These are phyloP conservation scores for Elsinoe perseae DNA, from an alignment of 2,329 filamentous ascomycete genomes.

Conservation along the genomic window DNA sequence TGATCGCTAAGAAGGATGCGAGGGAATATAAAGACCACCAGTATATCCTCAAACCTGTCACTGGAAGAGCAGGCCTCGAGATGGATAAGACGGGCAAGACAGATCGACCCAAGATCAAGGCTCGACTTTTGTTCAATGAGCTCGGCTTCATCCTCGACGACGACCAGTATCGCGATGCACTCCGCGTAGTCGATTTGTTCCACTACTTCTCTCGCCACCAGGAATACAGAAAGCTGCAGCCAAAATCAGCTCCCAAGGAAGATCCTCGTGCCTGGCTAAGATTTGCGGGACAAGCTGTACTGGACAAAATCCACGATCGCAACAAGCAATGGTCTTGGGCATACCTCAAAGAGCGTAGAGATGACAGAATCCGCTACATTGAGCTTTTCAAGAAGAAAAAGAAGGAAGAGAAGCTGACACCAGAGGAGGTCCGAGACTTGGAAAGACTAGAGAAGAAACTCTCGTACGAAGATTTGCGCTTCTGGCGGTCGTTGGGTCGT, in stretches of 20 bases:
- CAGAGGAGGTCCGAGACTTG: slow-evolving; percentile 64
- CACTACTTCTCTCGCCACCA: slow-evolving; percentile 97
- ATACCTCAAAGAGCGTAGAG: slow-evolving; percentile 85
- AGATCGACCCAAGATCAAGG: slow-evolving; percentile 78
- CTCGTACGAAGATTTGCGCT: slow-evolving; percentile 88
- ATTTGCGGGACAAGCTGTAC: slow-evolving; percentile 82
- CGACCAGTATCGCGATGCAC: slow-evolving; percentile 88
- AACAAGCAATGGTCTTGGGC: slow-evolving; percentile 94
- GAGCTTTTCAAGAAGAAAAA: slow-evolving; percentile 90
- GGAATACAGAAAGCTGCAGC: slow-evolving; percentile 89
- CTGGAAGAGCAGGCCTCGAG: slow-evolving; percentile 86
- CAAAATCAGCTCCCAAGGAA: slow-evolving; percentile 76
- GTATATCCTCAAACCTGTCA: slow-evolving; percentile 93
- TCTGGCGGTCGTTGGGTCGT: slow-evolving; percentile 89
- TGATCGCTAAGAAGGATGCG: slow-evolving; percentile 68
- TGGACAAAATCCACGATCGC: slow-evolving; percentile 88
- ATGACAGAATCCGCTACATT: slow-evolving; percentile 83
- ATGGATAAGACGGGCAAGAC: slow-evolving; percentile 84
- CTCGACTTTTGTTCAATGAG: slow-evolving; percentile 87
- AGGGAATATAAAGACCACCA: slow-evolving; percentile 58
- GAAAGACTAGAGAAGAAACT: slow-evolving; percentile 77
- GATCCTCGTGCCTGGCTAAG: slow-evolving; percentile 86
- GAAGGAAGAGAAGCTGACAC: slow-evolving; percentile 58
- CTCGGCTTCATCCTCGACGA: slow-evolving; percentile 97
- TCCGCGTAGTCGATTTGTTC: slow-evolving; percentile 98